Evolutionary conservation across 805 yeast genomes (phyloP).

Genomic region (Lachancea sp.): DNA sequence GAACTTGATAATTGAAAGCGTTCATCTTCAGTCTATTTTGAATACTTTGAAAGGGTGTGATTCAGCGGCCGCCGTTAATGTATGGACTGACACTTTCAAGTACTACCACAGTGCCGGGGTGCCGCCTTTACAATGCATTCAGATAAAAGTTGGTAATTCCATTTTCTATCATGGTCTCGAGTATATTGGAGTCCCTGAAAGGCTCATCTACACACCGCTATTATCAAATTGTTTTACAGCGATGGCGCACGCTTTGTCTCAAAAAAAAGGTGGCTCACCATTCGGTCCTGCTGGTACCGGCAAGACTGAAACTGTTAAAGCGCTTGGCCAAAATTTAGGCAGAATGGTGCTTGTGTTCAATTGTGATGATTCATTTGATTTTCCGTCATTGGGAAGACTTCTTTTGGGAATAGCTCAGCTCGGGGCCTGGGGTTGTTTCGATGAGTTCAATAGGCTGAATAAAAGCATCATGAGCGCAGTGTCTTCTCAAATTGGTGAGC

Average conservation of each 20-base stretch:
- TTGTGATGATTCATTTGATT: conserved; percentile 87
- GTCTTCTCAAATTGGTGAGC: conserved; percentile 68
- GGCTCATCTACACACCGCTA: conserved; percentile 71
- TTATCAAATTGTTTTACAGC: conserved; percentile 57
- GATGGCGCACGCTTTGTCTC: conserved; percentile 68
- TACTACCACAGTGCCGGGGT: conserved; percentile 35
- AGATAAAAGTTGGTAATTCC: conserved; percentile 48
- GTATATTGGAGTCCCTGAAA: conserved; percentile 67
- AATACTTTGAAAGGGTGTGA: conserved; percentile 13
- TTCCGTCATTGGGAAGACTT: conserved; percentile 68
- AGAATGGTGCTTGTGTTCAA: conserved; percentile 77
- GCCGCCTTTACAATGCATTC: conserved; percentile 30
- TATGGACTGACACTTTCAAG: conserved; percentile 50
- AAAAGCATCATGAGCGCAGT: conserved; percentile 72
- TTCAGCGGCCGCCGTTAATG: conserved; percentile 18
- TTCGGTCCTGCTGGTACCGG: conserved; percentile 98
- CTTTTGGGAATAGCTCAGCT: conserved; percentile 71
- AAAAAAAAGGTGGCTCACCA: conserved; percentile 79
- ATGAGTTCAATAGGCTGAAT: conserved; percentile 82
- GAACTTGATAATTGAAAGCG: conserved; percentile 56
- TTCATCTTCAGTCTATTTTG: conserved; percentile 49
- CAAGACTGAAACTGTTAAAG: conserved; percentile 85
- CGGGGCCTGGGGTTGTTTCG: conserved; percentile 95
- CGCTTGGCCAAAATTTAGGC: conserved; percentile 75
- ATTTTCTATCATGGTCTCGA: conserved; percentile 67